phyloP scores from a whole-genome alignment of 2,329 filamentous ascomycete species.

The Gyromitra esculenta region DNA sequence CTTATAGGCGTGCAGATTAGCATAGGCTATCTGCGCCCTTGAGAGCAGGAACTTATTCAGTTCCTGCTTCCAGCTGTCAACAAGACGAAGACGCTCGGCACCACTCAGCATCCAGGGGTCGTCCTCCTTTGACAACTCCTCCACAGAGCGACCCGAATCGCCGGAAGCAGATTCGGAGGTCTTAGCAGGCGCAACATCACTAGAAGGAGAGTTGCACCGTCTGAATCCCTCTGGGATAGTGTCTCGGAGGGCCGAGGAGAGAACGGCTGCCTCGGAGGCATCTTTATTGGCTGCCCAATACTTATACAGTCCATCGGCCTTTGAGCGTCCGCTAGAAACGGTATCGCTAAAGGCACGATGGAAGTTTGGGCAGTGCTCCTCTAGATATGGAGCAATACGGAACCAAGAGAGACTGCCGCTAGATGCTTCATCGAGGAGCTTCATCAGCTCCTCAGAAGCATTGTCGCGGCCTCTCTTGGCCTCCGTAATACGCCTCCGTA shows the following conservation, averaged over 20 bases:
- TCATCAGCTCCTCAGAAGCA: slow-evolving; percentile 66
- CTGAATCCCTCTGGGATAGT: slow-evolving; percentile 37
- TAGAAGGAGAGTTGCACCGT: not conserved
- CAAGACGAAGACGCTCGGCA: slow-evolving; percentile 23
- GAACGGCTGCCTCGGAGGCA: not conserved
- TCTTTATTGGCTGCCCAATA: slow-evolving; percentile 38
- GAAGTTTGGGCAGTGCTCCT: slow-evolving; percentile 20
- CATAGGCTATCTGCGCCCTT: slow-evolving; percentile 19
- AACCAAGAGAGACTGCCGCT: slow-evolving; percentile 67
- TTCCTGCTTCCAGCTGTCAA: slow-evolving; percentile 25
- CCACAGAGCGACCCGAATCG: slow-evolving; percentile 22
- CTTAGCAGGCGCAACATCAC: not conserved
- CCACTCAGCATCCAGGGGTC: slow-evolving; percentile 26
- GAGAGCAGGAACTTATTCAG: slow-evolving; percentile 10
- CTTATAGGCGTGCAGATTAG: slow-evolving; percentile 10
- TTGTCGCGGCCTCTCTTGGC: slow-evolving; percentile 18
- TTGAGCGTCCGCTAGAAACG: slow-evolving; percentile 2
- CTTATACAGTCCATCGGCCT: slow-evolving; percentile 18
- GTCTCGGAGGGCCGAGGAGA: slow-evolving; percentile 9
- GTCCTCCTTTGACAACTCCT: slow-evolving; percentile 1
- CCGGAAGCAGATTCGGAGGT: not conserved
- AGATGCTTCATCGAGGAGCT: slow-evolving; percentile 65
- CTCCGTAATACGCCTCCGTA: slow-evolving; percentile 16
- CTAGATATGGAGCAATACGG: slow-evolving; percentile 67
- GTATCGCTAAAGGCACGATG: slow-evolving; percentile 27